Percentiles rank a stretch among this genome's conserved stretches.
Evolutionary conservation across 129 eudicot species (phyloP).

Genomic region (Flaveria brownii): DNA sequence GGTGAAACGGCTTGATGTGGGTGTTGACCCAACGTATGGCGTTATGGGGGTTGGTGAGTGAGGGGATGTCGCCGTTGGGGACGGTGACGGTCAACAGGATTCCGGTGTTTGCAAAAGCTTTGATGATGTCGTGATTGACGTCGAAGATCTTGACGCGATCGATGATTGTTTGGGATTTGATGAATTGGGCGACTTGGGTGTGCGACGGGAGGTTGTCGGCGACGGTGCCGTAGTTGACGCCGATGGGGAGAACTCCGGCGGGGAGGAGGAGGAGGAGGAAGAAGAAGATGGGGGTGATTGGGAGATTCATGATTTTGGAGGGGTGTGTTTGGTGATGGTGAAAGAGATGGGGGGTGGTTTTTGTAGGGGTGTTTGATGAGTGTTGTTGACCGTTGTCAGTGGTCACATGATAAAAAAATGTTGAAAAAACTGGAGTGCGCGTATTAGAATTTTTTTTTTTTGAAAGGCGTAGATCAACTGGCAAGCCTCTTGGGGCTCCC

Average conservation of each 20-base stretch:
- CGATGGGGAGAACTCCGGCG: constrained; percentile 47
- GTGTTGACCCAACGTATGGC: constrained; percentile 70
- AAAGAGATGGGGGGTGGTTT: no score
- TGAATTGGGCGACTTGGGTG: constrained; percentile 68
- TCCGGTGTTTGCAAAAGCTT: constrained; percentile 69
- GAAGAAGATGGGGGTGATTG: constrained; percentile 3
- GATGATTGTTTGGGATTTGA: constrained; percentile 56
- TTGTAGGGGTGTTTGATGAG: no score
- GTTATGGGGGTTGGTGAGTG: constrained; percentile 40
- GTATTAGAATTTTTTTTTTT: no score
- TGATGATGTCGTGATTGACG: constrained; percentile 62
- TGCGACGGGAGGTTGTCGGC: constrained; percentile 83
- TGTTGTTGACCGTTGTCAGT: no score
- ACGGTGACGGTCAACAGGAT: constrained; percentile 75
- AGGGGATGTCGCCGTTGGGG: constrained; percentile 87
- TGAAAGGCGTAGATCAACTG: no score
- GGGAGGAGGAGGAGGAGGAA: constrained; percentile 15
- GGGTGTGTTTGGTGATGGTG: neutral
- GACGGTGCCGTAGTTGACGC: constrained; percentile 82
- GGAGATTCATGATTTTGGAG: neutral
- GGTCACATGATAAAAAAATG: no score
- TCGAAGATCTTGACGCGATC: constrained; percentile 70
- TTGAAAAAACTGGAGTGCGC: no score
- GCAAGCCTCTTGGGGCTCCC: no score
- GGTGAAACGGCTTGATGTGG: constrained; percentile 65